Base-by-base conservation (phyloP, 352 stramenopile species). In the Pythium monospermum region DNA sequence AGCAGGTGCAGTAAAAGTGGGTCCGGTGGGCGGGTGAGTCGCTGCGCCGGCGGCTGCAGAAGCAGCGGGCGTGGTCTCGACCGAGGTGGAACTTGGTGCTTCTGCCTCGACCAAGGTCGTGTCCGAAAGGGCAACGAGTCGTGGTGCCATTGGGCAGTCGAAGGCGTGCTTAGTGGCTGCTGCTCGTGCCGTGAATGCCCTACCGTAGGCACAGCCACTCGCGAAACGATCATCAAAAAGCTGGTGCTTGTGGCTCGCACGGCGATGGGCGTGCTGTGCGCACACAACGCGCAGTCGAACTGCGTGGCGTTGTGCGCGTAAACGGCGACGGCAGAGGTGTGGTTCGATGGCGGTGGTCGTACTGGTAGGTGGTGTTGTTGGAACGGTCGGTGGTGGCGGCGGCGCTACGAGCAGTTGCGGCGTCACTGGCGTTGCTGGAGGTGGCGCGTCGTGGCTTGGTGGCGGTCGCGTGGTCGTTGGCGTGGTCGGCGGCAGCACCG, bases 201-300 rank as follows among this genome's bases (percentile, higher is more conserved):
- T 42, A 38, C 40, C 52, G 28, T 57, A 64, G 11, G 43, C 39
- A 16, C 56, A 64, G 13, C 48, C 61, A 13, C 46, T 30, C 47
- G 49, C 44, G 33, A 69, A 60, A 35, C 26, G 13, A 53, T 60
- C 46, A n/a, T 52, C 32, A 30, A 69, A 58, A 46, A 15, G 19
- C 1, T 18, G 43, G 31, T 39, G 33, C n/a, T 45, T 49, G 26
- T 60, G 45, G 11, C 31, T 23, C 15, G 50, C 51, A n/a, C 35
- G 30, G 0, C 60, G 31, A 23, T 64, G 60, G 1, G 32, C 39
- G 54, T 54, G 22, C 43, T 55, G 49, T 59, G 45, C 44, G 22
- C 46, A 39, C 53, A 61, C 44, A 55, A 21, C 37, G 45, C 42
- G 45, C 49, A 59, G 25, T 53, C 49, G 35, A 64, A 64, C n/a